These are phyloP conservation scores for Sporothrix variecibatus DNA, from an alignment of 2,329 filamentous ascomycete genomes.

Conservation along the genomic window DNA sequence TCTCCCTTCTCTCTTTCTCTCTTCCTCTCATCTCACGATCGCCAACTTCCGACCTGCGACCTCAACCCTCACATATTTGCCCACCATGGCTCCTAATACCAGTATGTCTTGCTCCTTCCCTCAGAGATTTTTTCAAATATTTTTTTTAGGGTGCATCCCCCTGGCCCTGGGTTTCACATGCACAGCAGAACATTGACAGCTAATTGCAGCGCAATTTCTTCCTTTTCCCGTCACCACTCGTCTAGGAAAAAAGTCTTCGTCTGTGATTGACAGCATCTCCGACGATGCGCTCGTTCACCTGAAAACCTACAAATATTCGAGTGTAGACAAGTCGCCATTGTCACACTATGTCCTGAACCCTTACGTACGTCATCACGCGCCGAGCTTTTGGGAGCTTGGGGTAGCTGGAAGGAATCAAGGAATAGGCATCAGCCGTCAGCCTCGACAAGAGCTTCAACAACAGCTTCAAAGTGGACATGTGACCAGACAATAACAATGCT, in stretches of 20 bases:
- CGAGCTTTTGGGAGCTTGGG: neutral
- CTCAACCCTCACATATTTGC: slow-evolving; percentile 9
- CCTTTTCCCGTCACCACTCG: neutral
- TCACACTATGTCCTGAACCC: slow-evolving; percentile 92
- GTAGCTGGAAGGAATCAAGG: slow-evolving; percentile 1
- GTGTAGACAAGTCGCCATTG: slow-evolving; percentile 91
- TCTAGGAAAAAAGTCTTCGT: slow-evolving; percentile 48
- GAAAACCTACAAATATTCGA: slow-evolving; percentile 95
- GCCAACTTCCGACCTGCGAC: slow-evolving; percentile 6
- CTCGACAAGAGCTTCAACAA: neutral
- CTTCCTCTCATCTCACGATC: slow-evolving; percentile 8
- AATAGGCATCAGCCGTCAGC: neutral
- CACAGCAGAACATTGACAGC: slow-evolving; percentile 13
- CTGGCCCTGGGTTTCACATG: slow-evolving; percentile 21
- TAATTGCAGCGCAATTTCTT: slow-evolving; percentile 19
- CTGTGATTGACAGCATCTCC: slow-evolving; percentile 71
- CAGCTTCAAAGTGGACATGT: neutral
- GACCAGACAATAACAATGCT: neutral
- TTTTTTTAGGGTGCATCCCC: neutral
- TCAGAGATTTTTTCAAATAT: neutral
- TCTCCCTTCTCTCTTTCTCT: neutral
- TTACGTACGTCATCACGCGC: slow-evolving; percentile 67
- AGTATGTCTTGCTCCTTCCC: slow-evolving; percentile 31
- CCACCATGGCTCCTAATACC: slow-evolving; percentile 44
- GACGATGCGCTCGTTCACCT: slow-evolving; percentile 90